Conservation (phyloP, 2,329 filamentous ascomycete genomes). For the Metarhizium sp. region DNA sequence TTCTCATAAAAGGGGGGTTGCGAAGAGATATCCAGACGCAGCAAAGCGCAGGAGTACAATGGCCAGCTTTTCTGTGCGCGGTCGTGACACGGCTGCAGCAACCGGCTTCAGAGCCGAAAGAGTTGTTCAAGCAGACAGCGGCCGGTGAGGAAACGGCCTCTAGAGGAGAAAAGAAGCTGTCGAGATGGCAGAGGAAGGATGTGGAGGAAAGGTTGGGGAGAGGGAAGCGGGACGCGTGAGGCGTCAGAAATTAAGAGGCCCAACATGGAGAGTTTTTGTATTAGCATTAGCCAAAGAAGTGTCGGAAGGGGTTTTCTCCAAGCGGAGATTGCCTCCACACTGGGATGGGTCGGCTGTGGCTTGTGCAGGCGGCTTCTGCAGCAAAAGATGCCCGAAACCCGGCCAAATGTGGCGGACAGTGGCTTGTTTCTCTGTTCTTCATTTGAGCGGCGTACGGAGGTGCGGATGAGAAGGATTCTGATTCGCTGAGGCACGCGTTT, state of each 20-base stretch:
- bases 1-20: background rate
- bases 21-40: background rate
- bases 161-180: too few relatives aligned
- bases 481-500: background rate
- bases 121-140: background rate
- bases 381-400: background rate
- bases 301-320: background rate
- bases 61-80: background rate
- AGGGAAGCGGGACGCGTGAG: background rate
- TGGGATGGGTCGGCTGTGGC: background rate
- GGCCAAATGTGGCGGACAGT: background rate
- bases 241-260: too few relatives aligned
- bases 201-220: background rate
- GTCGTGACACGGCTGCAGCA: background rate
- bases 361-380: background rate
- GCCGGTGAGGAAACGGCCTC: too few relatives aligned
- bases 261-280: too few relatives aligned
- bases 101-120: background rate
- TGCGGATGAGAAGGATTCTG: background rate
- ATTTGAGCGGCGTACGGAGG: background rate
- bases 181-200: too few relatives aligned
- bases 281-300: background rate
- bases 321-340: background rate
- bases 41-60: background rate
- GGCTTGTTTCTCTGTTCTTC: background rate